phyloP scores from a whole-genome alignment of 768 basidiomycete genomes.

The Nevesoporus exiguus region DNA sequence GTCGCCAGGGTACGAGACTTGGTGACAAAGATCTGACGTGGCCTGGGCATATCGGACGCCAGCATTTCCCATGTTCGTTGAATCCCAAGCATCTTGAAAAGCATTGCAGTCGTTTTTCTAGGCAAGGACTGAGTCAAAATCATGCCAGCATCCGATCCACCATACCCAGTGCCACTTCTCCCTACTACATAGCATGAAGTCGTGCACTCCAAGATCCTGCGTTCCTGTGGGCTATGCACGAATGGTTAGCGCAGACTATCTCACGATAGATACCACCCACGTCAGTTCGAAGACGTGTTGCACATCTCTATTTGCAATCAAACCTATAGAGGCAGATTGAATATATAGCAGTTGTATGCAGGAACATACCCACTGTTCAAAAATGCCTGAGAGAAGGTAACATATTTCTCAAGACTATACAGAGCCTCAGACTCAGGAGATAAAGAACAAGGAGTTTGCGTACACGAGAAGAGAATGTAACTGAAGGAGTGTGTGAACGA shows the following conservation, averaged over 20 bases:
- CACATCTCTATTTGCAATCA: conserved; percentile 23
- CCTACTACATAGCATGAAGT: conserved; percentile 66
- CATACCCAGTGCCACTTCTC: conserved; percentile 70
- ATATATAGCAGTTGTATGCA: background rate
- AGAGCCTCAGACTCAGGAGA: conserved; percentile 39
- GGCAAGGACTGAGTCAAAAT: background rate
- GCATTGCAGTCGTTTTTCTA: conserved; percentile 75
- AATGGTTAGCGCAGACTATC: conserved; percentile 14
- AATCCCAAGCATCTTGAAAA: conserved; percentile 71
- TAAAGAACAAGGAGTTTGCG: conserved; percentile 15
- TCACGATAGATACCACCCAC: conserved; percentile 8
- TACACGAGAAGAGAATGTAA: conserved; percentile 61
- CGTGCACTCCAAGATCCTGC: conserved; percentile 54
- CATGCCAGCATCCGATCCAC: background rate
- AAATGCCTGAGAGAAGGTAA: conserved; percentile 31
- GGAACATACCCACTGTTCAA: conserved; percentile 16
- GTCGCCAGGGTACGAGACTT: conserved; percentile 61
- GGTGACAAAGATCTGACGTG: conserved; percentile 70
- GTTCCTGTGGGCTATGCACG: conserved; percentile 41
- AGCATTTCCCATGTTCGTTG: conserved; percentile 51
- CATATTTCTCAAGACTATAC: conserved; percentile 33
- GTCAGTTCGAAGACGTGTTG: conserved; percentile 28
- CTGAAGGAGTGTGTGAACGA: conserved; percentile 27
- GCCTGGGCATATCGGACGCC: conserved; percentile 36
- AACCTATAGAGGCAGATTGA: conserved; percentile 10